phyloP scores from a whole-genome alignment of 2,329 filamentous ascomycete genomes.

The Diaporthe australafricana region DNA sequence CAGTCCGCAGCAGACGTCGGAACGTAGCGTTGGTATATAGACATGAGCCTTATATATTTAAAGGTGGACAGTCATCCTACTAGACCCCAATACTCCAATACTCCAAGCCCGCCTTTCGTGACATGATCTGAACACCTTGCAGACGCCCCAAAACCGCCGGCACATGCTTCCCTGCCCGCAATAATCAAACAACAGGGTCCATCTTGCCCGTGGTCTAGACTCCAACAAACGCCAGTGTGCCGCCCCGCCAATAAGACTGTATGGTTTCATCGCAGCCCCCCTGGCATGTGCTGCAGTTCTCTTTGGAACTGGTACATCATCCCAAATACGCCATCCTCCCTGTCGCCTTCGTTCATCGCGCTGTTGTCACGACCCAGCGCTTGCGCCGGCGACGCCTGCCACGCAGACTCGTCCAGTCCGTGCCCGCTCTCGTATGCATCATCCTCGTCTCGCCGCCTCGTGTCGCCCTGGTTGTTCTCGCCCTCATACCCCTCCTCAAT shows the following conservation, averaged over 20 bases:
- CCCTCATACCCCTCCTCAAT: conserved; percentile 68
- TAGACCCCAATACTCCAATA: not conserved
- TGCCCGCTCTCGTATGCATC: conserved; percentile 65
- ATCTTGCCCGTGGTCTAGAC: not conserved
- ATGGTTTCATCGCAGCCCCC: conserved; percentile 40
- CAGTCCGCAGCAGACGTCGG: not conserved
- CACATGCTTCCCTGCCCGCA: not conserved
- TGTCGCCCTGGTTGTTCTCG: conserved; percentile 50
- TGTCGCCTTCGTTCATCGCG: conserved; percentile 55
- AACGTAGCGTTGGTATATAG: not conserved
- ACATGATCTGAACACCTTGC: not conserved
- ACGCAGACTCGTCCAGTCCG: conserved; percentile 68
- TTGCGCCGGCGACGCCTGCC: conserved; percentile 67
- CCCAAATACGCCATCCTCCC: conserved; percentile 66
- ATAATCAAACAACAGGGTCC: not conserved
- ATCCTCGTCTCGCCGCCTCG: conserved; percentile 68
- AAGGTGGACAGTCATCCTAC: not conserved
- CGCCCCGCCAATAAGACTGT: not conserved
- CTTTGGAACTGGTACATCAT: conserved; percentile 71
- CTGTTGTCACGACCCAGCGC: conserved; percentile 65
- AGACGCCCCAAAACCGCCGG: not conserved
- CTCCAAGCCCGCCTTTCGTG: not conserved
- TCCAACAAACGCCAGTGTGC: conserved; percentile 13
- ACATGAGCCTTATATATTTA: not conserved
- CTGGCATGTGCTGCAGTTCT: conserved; percentile 57